Evolutionary conservation across 345 rosid genomes (phyloP), one percentile per base, ranked within the genome.

Genomic region (Toxicodendron radicans): DNA sequence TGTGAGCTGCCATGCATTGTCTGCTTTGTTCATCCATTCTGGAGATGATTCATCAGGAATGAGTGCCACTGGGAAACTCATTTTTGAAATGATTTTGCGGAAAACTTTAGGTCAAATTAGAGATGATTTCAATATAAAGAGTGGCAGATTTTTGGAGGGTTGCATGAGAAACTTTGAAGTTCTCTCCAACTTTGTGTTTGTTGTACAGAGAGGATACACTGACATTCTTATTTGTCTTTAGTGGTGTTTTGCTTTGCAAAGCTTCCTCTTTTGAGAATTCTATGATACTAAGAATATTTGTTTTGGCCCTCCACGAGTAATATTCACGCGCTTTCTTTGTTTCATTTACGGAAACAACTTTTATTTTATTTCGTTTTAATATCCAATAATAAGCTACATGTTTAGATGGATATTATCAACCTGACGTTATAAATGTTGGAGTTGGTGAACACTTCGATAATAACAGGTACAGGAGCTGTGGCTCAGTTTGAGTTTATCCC

Each of bases 1-100:
- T 7, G 86, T 84, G 8, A 87, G 84, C 75, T 87, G 91, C 94
- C 91, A 89, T 33, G 82, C 79, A 41, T 82, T 85, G 83, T 87
- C 90, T 45, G 73, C 90, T 35, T 82, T 86, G 83, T 65, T 86
- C 58, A 64, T 52, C 94, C 94, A 86, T 35, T 4, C 18, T 6
- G 84, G 85, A 10, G 88, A 75, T 7, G 72, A 79, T 3, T 60
- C 79, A 35, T 83, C 64, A 0, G 76, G 58, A 1, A 0, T 4
- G 23, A 87, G 73, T 63, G 72, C 79, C 7, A 0, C 0, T 8
- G 90, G 88, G 33, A 87, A 75, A 20, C 0, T 24, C 1, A 30
- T 6, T 3, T 18, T 2, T 4, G 30, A 27, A 24, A 60, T 73
- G 82, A 78, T 74, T 43, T 58, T 11, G 30, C 45, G 49, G 65